A percentile compares a stretch with the other conserved stretches of the same genome.
Evolutionary conservation across 2,329 filamentous ascomycete species (phyloP).

Genomic region (Aspergillus brunneoviolaceus): DNA sequence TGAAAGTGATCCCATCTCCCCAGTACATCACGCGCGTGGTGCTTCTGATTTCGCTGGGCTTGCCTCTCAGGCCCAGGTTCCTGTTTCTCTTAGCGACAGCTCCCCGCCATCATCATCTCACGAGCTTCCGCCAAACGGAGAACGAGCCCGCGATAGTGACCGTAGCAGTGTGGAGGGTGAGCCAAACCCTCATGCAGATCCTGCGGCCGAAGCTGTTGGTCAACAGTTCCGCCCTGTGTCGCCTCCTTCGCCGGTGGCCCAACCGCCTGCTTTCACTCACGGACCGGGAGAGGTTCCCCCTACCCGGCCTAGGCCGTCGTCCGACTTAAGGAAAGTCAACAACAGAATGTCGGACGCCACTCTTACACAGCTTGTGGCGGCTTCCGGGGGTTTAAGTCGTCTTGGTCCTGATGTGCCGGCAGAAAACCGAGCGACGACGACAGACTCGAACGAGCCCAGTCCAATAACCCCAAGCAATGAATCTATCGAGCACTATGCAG

Average conservation of each 20-base stretch:
- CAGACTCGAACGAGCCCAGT: constrained; percentile 35
- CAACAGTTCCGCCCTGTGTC: constrained; percentile 49
- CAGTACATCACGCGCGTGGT: constrained; percentile 29
- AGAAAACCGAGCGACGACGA: constrained; percentile 38
- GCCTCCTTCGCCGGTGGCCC: constrained; percentile 72
- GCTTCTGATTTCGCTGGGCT: constrained; percentile 35
- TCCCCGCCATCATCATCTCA: constrained; percentile 42
- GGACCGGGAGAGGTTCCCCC: constrained; percentile 68
- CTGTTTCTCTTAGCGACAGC: constrained; percentile 23
- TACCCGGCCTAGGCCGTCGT: constrained; percentile 69
- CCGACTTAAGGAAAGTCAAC: constrained; percentile 76
- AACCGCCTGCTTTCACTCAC: constrained; percentile 78
- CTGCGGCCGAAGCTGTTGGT: constrained; percentile 30
- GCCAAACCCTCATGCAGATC: constrained; percentile 20
- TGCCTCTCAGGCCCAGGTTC: constrained; percentile 14
- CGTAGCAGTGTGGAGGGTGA: constrained; percentile 45
- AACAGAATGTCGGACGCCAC: constrained; percentile 81
- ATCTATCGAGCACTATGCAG: constrained; percentile 9
- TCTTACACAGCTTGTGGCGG: constrained; percentile 74
- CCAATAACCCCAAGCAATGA: constrained; percentile 39
- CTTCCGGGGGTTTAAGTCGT: constrained; percentile 54
- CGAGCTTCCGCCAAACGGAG: constrained; percentile 28
- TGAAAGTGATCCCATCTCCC: constrained; percentile 21
- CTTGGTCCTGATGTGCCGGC: constrained; percentile 36
- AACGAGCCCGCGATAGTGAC: constrained; percentile 26